Percentiles rank a stretch among this genome's conserved stretches.
These are phyloP conservation scores for Kwoniella sp. DNA, from an alignment of 768 basidiomycete species.

Conservation along the genomic window DNA sequence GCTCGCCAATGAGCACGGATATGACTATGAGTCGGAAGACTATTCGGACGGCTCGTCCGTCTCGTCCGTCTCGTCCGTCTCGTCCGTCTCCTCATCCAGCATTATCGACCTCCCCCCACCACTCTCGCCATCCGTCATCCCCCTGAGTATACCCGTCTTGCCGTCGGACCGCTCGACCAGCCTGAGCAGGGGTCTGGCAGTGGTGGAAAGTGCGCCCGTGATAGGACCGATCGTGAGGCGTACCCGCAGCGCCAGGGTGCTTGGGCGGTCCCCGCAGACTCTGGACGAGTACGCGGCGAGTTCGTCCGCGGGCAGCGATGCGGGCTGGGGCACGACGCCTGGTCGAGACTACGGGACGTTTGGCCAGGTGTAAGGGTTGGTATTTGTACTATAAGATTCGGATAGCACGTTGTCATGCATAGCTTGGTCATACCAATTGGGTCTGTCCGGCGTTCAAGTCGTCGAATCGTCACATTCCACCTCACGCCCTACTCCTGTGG, in stretches of 20 bases:
- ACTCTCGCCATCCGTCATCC: constrained; percentile 22
- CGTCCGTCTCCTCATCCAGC: constrained; percentile 26
- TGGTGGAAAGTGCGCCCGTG: constrained; percentile 8
- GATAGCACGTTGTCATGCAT: no score
- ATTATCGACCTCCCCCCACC: constrained; percentile 43
- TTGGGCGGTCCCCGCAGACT: no score
- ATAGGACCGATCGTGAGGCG: constrained; percentile 23
- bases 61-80: not conserved
- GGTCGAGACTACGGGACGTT: no score
- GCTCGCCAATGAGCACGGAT: not conserved
- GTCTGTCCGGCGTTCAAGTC: no score
- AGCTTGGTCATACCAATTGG: no score
- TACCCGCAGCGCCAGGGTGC: constrained; percentile 25
- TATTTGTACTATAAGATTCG: no score
- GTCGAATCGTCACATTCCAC: no score
- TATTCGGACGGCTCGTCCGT: not conserved
- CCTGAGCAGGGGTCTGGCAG: constrained; percentile 12
- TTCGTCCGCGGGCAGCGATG: no score
- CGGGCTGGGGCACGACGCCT: no score
- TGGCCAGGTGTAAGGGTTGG: no score
- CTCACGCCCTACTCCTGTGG: no score
- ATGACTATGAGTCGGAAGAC: not conserved
- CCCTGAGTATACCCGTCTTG: not conserved
- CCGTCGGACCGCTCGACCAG: constrained; percentile 10
- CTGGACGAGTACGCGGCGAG: no score